Evolutionary conservation across 768 basidiomycete genomes (phyloP).

Genomic region (Tricholoma furcatifolium): DNA sequence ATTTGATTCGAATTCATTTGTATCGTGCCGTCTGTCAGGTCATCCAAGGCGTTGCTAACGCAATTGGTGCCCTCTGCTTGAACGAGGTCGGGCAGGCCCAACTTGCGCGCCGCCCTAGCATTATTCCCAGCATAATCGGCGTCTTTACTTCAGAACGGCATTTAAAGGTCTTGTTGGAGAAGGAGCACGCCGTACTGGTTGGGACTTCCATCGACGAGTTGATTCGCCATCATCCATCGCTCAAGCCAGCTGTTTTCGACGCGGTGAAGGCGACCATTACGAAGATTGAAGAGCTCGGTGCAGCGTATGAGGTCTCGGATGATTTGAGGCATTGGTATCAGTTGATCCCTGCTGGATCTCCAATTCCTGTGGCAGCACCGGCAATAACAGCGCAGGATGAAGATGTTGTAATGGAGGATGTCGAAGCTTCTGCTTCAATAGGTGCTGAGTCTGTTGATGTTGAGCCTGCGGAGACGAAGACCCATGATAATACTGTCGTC

Average conservation of each 20-base stretch:
- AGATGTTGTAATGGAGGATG: constrained; percentile 53
- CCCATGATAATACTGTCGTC: constrained; percentile 75
- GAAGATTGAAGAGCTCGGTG: constrained; percentile 75
- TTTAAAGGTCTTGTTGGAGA: constrained; percentile 82
- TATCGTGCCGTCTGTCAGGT: constrained; percentile 49
- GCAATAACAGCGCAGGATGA: constrained; percentile 23
- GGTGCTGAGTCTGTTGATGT: constrained; percentile 25
- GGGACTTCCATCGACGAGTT: constrained; percentile 94
- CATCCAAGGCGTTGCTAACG: constrained; percentile 90
- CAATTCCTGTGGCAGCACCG: constrained; percentile 1
- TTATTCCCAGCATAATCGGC: constrained; percentile 82
- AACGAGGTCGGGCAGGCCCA: constrained; percentile 88
- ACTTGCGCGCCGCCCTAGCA: constrained; percentile 69
- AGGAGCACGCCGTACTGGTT: constrained; percentile 87
- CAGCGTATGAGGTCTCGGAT: constrained; percentile 50
- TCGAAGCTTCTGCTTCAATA: constrained; percentile 19
- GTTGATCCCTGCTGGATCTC: constrained; percentile 33
- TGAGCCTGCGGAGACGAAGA: constrained; percentile 32
- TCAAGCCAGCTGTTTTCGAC: constrained; percentile 80
- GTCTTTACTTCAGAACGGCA: constrained; percentile 86
- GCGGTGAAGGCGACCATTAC: constrained; percentile 68
- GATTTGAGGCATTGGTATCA: constrained; percentile 70
- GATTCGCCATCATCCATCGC: constrained; percentile 88
- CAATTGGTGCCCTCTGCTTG: constrained; percentile 93
- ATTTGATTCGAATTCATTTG: not conserved